Evolutionary conservation across 148 eudicot species (phyloP), one percentile per base, ranked within the genome.

Genomic region (Amaranthus palmeri): DNA sequence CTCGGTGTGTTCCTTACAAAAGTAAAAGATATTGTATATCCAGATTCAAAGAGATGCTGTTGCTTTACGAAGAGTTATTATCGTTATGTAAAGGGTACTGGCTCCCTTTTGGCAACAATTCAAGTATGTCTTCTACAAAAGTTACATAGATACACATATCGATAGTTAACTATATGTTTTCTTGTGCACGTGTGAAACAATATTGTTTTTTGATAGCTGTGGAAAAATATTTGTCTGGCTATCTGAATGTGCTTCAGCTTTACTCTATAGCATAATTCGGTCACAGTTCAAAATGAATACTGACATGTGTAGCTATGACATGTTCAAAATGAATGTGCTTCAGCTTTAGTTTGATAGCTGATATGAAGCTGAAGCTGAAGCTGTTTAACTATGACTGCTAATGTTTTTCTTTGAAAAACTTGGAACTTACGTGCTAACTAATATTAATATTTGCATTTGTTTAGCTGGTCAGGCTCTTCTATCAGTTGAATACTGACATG

Each of bases 11-110:
- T 79, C 80, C 84, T 83, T 82, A 67, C 76, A 53, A 51, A n/a
- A 50, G 4, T 62, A 44, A 25, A 51, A 95, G 99, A 95, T 91
- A 84, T 95, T 78, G 97, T 91, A 56, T 95, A 83, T 78, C 84
- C 88, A 67, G 90, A 90, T 81, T 95, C 96, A 36, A 88, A 77
- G 67, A 91, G 99, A 68, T 95, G 99, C 79, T 95, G 98, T 73
- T 95, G 99, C 78, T 95, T 95, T 77, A 95, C 99, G 14, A 95
- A 95, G 82, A 95, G 99, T 70, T 95, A 95, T 61, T 95, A 85
- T 80, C 90, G 99, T 12, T 95, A 91, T 77, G 90, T 95, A 71
- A 95, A 91, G 87, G 99, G 99, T 15, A 95, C 99, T 50, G 99
- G 99, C 67, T 95, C 99, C 56, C 87, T 91, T 80, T 81, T 95